Evolutionary conservation across 2,329 filamentous ascomycete genomes (phyloP).

Genomic region (Fusarium bulbicola): DNA sequence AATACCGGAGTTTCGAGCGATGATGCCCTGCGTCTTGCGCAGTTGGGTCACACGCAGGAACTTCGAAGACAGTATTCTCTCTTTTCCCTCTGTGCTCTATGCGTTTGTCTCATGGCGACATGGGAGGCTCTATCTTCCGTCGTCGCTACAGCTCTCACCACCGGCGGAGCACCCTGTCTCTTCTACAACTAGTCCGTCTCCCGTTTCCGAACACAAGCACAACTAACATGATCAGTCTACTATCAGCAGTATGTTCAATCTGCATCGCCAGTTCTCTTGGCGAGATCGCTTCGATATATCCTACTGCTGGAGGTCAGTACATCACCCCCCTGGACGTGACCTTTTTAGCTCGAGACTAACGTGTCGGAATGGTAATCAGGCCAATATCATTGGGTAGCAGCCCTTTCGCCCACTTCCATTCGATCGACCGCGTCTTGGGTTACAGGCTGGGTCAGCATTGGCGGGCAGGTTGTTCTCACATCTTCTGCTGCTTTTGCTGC

Average conservation of each 20-base stretch:
- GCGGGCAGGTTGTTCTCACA: constrained; percentile 56
- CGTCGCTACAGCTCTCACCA: constrained; percentile 54
- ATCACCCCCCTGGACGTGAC: too few relatives aligned
- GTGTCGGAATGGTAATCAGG: not conserved
- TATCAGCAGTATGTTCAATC: constrained; percentile 24
- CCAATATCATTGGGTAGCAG: constrained; percentile 37
- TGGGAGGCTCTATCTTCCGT: constrained; percentile 61
- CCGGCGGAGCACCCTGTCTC: constrained; percentile 56
- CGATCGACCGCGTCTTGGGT: constrained; percentile 6
- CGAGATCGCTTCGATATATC: constrained; percentile 35
- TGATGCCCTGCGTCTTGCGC: constrained; percentile 38
- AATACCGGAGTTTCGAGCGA: not conserved
- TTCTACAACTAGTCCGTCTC: constrained; percentile 47
- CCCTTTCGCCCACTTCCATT: constrained; percentile 22
- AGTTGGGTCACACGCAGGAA: constrained; percentile 44
- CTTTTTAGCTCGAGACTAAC: not conserved
- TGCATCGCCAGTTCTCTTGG: constrained; percentile 30
- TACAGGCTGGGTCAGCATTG: constrained; percentile 49
- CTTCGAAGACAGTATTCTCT: constrained; percentile 51
- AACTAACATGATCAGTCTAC: not conserved
- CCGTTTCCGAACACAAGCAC: accelerated
- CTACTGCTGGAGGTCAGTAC: constrained; percentile 27
- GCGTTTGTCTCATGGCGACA: constrained; percentile 60
- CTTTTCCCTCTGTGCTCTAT: constrained; percentile 54
- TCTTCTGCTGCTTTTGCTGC: constrained; percentile 58